Conservation (phyloP, 1,284 basidiomycete species). For the Malassezia dermatis region DNA sequence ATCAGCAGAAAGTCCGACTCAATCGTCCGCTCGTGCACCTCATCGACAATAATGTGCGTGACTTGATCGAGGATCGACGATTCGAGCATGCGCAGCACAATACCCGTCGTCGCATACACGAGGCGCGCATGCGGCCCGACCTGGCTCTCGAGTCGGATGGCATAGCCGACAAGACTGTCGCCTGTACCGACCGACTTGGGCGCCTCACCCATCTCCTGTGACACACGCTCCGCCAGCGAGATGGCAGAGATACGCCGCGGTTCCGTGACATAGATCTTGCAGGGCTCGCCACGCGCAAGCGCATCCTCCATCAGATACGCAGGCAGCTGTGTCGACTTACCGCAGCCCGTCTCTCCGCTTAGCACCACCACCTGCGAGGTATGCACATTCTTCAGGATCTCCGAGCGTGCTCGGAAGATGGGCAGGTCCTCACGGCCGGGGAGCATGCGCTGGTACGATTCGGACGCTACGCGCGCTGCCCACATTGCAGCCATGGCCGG, state of each 20-base stretch:
- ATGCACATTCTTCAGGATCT: conserved; percentile 65
- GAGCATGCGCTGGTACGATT: conserved; percentile 74
- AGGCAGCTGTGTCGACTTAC: conserved; percentile 95
- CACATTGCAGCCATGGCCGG: neutral
- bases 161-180: conserved; percentile 81
- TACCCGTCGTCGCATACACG: conserved; percentile 71
- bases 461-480: conserved; percentile 7
- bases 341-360: conserved; percentile 95
- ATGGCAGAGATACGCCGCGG: conserved; percentile 94
- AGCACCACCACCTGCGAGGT: conserved; percentile 79
- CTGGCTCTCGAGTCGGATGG: conserved; percentile 84
- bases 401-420: conserved; percentile 70
- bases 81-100: conserved; percentile 93
- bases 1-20: conserved; percentile 96
- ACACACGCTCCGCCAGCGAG: conserved; percentile 89
- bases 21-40: conserved; percentile 86
- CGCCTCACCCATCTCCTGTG: conserved; percentile 79
- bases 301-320: conserved; percentile 87
- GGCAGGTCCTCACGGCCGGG: conserved; percentile 66
- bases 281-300: conserved; percentile 66
- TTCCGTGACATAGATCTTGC: conserved; percentile 91
- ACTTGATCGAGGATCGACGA: conserved; percentile 81
- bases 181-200: conserved; percentile 68
- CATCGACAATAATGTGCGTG: conserved; percentile 81
- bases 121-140: conserved; percentile 32